Percentiles rank a stretch among this genome's conserved stretches.
These are phyloP conservation scores for Globisporangium sylvaticum DNA, from an alignment of 352 stramenopile species.

Conservation along the genomic window DNA sequence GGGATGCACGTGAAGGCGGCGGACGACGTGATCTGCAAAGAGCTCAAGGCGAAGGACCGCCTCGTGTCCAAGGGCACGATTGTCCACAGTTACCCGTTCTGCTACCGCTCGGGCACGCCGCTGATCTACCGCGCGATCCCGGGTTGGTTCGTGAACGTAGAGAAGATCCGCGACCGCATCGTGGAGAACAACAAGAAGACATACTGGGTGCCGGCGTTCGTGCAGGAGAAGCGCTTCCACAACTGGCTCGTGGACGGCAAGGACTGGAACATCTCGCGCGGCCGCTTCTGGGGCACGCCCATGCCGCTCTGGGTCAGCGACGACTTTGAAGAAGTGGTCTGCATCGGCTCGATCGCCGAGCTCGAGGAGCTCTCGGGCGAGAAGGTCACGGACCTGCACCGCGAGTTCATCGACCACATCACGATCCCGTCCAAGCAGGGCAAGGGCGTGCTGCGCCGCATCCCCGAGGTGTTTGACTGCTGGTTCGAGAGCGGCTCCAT, in stretches of 20 bases:
- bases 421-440: slow-evolving; percentile 95
- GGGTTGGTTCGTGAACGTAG: slow-evolving; percentile 99
- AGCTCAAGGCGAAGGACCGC: slow-evolving; percentile 93
- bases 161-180: slow-evolving; percentile 95
- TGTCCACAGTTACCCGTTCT: slow-evolving; percentile 99
- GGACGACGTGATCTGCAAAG: slow-evolving; percentile 94
- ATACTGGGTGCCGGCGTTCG: slow-evolving; percentile 84
- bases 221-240: slow-evolving; percentile 99
- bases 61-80: slow-evolving; percentile 97
- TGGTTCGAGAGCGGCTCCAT: slow-evolving; percentile 99
- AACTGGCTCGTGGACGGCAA: slow-evolving; percentile 98
- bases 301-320: slow-evolving; percentile 98
- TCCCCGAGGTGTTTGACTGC: slow-evolving; percentile 97
- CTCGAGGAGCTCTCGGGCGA: slow-evolving; percentile 94
- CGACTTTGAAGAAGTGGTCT: slow-evolving; percentile 97
- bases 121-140: slow-evolving; percentile 99
- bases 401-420: slow-evolving; percentile 97
- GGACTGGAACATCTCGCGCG: slow-evolving; percentile 98
- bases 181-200: slow-evolving; percentile 88
- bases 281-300: slow-evolving; percentile 99
- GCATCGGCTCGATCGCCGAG: slow-evolving; percentile 95
- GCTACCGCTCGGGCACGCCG: slow-evolving; percentile 99
- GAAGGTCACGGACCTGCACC: slow-evolving; percentile 94
- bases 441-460: slow-evolving; percentile 80
- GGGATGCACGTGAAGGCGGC: slow-evolving; percentile 98